These are phyloP conservation scores for Melampsora americana DNA, from an alignment of 1,284 basidiomycete species.

Conservation along the genomic window DNA sequence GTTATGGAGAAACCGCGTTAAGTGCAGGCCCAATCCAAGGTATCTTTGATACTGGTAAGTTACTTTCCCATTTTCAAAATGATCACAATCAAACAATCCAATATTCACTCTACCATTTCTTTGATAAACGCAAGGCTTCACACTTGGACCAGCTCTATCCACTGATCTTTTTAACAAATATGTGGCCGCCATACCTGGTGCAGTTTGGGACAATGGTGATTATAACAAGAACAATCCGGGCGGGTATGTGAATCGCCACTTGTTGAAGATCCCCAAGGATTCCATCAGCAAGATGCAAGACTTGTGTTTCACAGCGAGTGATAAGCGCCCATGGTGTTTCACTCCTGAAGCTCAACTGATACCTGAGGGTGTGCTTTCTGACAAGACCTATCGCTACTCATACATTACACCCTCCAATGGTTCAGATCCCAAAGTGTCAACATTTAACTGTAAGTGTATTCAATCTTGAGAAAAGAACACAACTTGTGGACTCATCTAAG, in stretches of 20 bases:
- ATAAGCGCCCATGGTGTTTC: background rate
- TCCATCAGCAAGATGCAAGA: background rate
- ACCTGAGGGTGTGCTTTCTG: background rate
- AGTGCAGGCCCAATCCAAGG: background rate
- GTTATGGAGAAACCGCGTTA: background rate
- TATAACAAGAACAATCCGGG: background rate
- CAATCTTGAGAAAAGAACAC: background rate
- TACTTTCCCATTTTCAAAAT: background rate
- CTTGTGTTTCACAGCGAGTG: background rate
- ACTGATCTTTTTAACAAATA: background rate
- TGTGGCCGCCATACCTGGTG: background rate
- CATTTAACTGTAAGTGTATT: background rate
- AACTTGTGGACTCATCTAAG: background rate
- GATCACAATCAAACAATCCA: background rate
- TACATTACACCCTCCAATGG: background rate
- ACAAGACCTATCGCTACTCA: background rate
- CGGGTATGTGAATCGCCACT: background rate
- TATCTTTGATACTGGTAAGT: background rate
- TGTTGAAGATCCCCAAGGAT: background rate
- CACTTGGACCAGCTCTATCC: background rate
- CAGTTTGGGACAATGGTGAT: background rate
- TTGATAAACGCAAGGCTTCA: too few species aligned
- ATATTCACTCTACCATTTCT: background rate
- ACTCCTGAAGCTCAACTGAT: background rate
- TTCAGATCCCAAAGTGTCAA: background rate